Evolutionary conservation across 306 rosid species (phyloP).

Genomic region (Vigna nakashimae): DNA sequence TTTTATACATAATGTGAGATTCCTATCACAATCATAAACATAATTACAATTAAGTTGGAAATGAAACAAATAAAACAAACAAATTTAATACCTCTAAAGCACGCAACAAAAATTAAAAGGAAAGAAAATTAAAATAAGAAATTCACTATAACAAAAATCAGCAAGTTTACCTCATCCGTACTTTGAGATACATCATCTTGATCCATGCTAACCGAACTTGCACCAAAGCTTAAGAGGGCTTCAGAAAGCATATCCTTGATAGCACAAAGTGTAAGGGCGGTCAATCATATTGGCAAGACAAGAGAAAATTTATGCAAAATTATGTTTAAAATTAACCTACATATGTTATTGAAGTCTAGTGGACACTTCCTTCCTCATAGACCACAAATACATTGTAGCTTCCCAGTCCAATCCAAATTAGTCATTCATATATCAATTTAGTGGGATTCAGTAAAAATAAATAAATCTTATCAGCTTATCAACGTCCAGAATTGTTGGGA

Average conservation of each 20-base stretch:
- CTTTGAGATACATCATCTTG: slow-evolving; percentile 53
- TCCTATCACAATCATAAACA: neutral
- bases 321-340: slow-evolving; percentile 15
- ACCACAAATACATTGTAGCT: slow-evolving; percentile 2
- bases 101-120: neutral
- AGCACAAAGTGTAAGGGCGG: slow-evolving; percentile 44
- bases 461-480: neutral
- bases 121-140: neutral
- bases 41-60: neutral
- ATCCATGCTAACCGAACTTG: slow-evolving; percentile 70
- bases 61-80: neutral
- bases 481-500: neutral
- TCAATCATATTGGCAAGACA: slow-evolving; percentile 38
- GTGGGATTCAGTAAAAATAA: neutral
- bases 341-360: slow-evolving; percentile 23
- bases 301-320: neutral
- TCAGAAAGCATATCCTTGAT: slow-evolving; percentile 80
- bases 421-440: slow-evolving; percentile 8
- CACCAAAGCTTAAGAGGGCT: slow-evolving; percentile 91
- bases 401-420: neutral
- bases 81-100: neutral
- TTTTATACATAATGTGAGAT: too few relatives aligned
- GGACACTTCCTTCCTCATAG: slow-evolving; percentile 24
- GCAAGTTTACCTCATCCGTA: slow-evolving; percentile 58
- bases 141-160: neutral